A percentile compares a stretch with the other conserved stretches of the same genome.
These are phyloP conservation scores for Gonium pectorale DNA, from an alignment of 139 green algal species.

Conservation along the genomic window DNA sequence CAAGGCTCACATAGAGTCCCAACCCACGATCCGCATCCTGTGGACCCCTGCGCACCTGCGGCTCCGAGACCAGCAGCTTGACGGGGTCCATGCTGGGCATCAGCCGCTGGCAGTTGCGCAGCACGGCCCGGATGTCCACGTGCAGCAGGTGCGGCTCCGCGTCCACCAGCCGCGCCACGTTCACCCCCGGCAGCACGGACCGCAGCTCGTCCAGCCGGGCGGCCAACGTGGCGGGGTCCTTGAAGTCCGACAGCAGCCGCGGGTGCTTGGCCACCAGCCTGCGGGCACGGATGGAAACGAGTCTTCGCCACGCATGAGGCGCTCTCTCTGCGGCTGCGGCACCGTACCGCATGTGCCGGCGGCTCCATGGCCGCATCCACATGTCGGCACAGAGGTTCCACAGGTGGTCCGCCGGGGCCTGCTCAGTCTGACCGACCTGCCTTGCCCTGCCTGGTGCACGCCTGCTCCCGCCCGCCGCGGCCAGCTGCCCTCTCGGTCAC, in stretches of 20 bases:
- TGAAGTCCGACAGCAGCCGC: slow-evolving; percentile 18
- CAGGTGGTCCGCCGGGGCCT: no score
- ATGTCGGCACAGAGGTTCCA: no score
- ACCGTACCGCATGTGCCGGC: no score
- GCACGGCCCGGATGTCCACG: slow-evolving; percentile 4
- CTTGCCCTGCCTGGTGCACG: no score
- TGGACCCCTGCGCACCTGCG: not conserved
- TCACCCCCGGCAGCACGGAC: slow-evolving; percentile 1
- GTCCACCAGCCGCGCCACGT: slow-evolving; percentile 23
- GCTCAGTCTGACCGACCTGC: no score
- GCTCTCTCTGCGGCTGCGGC: no score
- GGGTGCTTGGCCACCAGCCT: slow-evolving; percentile 43
- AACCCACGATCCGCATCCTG: no score
- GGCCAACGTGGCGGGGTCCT: not conserved
- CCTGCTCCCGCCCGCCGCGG: no score
- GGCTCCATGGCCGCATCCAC: no score
- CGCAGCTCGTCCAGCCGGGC: slow-evolving; percentile 5
- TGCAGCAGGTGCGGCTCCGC: slow-evolving; percentile 38
- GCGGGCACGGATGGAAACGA: not conserved
- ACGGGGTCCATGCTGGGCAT: slow-evolving; percentile 27
- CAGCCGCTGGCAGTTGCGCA: slow-evolving; percentile 16
- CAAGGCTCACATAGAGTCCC: no score
- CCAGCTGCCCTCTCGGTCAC: no score
- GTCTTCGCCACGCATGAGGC: no score
- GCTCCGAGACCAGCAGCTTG: slow-evolving; percentile 28